These are phyloP conservation scores for Rhinocladiella similis DNA, from an alignment of 2,329 filamentous ascomycete genomes.

Conservation along the genomic window DNA sequence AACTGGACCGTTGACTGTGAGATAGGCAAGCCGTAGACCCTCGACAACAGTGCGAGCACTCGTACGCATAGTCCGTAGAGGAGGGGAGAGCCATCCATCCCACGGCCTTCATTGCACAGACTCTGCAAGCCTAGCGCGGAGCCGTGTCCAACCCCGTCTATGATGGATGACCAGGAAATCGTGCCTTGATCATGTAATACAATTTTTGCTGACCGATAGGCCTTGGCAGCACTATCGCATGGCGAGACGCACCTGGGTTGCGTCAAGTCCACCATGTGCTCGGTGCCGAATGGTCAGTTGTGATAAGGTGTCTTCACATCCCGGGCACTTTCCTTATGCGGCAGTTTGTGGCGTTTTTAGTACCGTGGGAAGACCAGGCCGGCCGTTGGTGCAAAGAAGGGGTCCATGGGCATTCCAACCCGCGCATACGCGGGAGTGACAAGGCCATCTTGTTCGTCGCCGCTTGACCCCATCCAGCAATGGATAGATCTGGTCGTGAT, in stretches of 20 bases:
- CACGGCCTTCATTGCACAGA: too few species aligned
- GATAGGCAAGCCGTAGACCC: too few species aligned
- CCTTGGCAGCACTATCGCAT: not conserved
- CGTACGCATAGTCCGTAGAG: too few species aligned
- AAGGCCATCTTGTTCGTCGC: not conserved
- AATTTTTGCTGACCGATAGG: conserved; percentile 23
- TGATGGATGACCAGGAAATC: too few species aligned
- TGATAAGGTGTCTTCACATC: not conserved
- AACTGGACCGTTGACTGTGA: too few species aligned
- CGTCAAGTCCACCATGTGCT: not conserved
- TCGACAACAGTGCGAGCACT: too few species aligned
- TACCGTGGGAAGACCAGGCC: not conserved
- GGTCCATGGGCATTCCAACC: too few species aligned
- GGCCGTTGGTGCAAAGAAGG: not conserved
- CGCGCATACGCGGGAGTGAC: too few species aligned
- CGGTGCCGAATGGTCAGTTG: not conserved
- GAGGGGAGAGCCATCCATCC: too few species aligned
- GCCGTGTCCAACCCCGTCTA: too few species aligned
- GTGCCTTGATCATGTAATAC: conserved; percentile 19
- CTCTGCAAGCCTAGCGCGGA: too few species aligned
- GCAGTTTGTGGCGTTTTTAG: conserved; percentile 19
- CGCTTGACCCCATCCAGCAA: not conserved
- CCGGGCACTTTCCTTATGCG: conserved; percentile 5
- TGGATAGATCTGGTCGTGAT: not conserved
- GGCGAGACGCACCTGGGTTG: too few species aligned